Conservation (phyloP, 148 eudicot species). For the Nyssa sinensis region DNA sequence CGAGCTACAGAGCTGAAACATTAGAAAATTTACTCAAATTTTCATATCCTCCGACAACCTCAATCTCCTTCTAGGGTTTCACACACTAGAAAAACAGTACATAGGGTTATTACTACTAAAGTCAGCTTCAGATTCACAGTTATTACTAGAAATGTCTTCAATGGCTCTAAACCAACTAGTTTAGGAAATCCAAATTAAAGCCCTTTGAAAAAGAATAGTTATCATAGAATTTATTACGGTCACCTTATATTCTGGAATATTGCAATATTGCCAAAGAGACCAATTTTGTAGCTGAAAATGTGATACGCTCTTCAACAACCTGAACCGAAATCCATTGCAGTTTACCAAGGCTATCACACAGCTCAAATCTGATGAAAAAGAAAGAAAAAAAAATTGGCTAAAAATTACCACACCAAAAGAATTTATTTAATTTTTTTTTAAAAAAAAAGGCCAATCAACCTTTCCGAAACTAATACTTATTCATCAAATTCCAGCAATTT, state of each 20-base stretch:
- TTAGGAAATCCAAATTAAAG: neutral
- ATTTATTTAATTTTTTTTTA: no score
- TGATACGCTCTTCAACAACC: neutral
- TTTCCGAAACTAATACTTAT: neutral
- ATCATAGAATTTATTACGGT: neutral
- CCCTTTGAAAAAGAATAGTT: neutral
- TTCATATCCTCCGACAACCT: neutral
- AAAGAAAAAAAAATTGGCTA: neutral
- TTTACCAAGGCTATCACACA: neutral
- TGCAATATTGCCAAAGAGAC: neutral
- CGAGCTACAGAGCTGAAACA: neutral
- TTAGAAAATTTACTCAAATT: slow-evolving; percentile 3
- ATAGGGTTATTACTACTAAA: neutral
- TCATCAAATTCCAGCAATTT: neutral
- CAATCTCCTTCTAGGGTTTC: neutral
- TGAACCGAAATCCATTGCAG: slow-evolving; percentile 1
- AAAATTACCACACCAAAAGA: neutral
- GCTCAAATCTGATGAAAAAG: slow-evolving; percentile 10
- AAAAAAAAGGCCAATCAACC: no score
- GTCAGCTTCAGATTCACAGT: neutral
- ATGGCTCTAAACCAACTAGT: neutral
- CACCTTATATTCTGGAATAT: neutral
- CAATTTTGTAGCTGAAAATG: neutral
- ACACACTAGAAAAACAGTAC: neutral
- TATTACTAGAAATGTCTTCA: neutral